These are phyloP conservation scores for Cucurbita ficifolia DNA, from an alignment of 306 rosid genomes.

Conservation along the genomic window DNA sequence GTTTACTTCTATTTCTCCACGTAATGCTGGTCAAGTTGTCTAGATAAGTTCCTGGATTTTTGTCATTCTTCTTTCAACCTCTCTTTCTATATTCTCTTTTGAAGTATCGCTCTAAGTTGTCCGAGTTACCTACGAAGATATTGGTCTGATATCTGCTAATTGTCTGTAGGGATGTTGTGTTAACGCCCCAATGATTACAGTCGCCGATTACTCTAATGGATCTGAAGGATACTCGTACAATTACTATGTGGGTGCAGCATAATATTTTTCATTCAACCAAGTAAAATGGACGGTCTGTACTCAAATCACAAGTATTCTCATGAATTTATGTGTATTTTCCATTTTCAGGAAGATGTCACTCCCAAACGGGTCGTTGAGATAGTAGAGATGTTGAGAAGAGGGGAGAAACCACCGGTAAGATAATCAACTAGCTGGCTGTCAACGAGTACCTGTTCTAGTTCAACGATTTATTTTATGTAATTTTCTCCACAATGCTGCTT, in stretches of 20 bases:
- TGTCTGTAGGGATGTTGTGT: slow-evolving; percentile 84
- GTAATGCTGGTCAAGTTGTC: neutral
- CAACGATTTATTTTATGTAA: neutral
- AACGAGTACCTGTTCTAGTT: neutral
- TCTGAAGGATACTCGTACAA: slow-evolving; percentile 86
- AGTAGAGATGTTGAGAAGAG: slow-evolving; percentile 69
- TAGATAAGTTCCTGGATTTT: neutral
- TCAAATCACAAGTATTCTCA: neutral
- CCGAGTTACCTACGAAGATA: neutral
- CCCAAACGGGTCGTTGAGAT: slow-evolving; percentile 68
- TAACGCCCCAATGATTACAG: slow-evolving; percentile 98
- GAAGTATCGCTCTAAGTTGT: neutral
- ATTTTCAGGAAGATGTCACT: slow-evolving; percentile 87
- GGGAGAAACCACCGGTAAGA: slow-evolving; percentile 86
- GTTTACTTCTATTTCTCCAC: neutral
- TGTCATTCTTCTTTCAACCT: neutral
- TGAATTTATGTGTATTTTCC: slow-evolving; percentile 5
- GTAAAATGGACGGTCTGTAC: neutral
- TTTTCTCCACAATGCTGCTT: neutral
- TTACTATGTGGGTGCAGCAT: slow-evolving; percentile 48
- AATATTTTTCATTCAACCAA: neutral
- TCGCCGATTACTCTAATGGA: slow-evolving; percentile 93
- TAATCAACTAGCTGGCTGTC: neutral
- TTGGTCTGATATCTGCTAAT: slow-evolving; percentile 1
- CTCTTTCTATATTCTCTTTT: neutral